Base-by-base conservation (phyloP, 2,329 filamentous ascomycete genomes). In the Sporothrix dimorphospora region DNA sequence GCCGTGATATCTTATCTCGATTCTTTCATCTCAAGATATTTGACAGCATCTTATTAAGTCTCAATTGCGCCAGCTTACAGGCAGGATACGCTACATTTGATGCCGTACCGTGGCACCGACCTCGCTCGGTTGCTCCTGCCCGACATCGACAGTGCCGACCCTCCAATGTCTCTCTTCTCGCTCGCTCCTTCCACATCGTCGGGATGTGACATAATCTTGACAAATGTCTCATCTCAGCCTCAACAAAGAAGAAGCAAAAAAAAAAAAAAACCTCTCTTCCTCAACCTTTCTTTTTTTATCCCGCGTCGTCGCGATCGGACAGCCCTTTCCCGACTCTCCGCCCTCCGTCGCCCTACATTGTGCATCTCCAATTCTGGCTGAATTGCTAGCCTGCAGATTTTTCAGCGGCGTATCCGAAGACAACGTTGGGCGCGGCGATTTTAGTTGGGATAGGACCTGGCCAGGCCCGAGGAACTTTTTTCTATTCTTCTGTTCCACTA, bases 301-400 rank as follows among this genome's bases (percentile, higher is more conserved):
- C 45, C 38, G n/a, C 14, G 21, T 47, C 21, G 30, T 59, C 49
- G 16, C 49, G n/a, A 51, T 57, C 47, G 30, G 42, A 19, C 47
- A 4, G 6, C 19, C 21, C 47, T 55, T 40, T 40, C 38, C 38
- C 49, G n/a, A 57, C 38, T 59, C 12, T 57, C 38, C 40, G 49
- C 49, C 66, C 42, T 47, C 21, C 61, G 47, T 47, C 42, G 49
- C 24, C 61, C 49, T 45, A 16, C 38, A 61, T 61, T 14, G n/a
- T 61, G 51, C 42, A 69, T 69, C 51, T 42, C 51, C 55, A 34
- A 59, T 72, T 69, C 47, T 69, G 70, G 70, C 70, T 72, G 63
- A 72, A 72, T 68, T 59, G 53, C 63, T 68, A 69, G 70, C 16
- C 51, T 69, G 70, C 42, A 53, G 65, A 72, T 21, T 72, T 61